phyloP scores from a whole-genome alignment of 23 red algal genomes.

The Gracilariopsis chorda region DNA sequence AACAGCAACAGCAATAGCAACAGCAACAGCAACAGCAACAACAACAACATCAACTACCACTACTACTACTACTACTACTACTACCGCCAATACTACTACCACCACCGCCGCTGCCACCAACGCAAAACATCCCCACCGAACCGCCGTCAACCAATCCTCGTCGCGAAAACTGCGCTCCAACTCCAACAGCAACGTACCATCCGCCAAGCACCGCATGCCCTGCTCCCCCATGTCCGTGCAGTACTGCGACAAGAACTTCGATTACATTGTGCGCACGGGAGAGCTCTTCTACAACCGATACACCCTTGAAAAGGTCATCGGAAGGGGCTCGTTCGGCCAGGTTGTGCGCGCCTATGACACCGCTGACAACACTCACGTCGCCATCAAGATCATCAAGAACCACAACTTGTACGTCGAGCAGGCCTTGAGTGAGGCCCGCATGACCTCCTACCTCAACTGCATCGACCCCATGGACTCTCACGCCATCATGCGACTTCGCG shows the following conservation, averaged over 20 bases:
- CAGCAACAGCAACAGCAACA: too few species aligned
- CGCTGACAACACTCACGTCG: slow-evolving; percentile 56
- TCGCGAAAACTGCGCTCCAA: too few species aligned
- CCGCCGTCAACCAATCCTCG: too few species aligned
- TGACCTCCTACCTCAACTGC: slow-evolving; percentile 68
- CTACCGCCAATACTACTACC: not conserved
- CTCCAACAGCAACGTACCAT: too few species aligned
- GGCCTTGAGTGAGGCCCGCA: slow-evolving; percentile 85
- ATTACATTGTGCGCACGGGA: slow-evolving; percentile 83
- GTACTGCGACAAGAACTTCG: slow-evolving; percentile 80
- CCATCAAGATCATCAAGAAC: slow-evolving; percentile 97
- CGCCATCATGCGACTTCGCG: slow-evolving; percentile 81
- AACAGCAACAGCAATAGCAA: not conserved
- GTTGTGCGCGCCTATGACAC: slow-evolving; percentile 88
- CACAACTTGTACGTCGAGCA: slow-evolving; percentile 81
- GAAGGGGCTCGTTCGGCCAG: slow-evolving; percentile 85
- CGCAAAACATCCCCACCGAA: too few species aligned
- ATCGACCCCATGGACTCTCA: slow-evolving; percentile 61
- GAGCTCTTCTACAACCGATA: slow-evolving; percentile 78
- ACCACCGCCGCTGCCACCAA: not conserved
- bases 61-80: not conserved
- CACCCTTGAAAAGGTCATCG: slow-evolving; percentile 80
- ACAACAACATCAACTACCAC: too few species aligned
- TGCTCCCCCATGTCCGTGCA: slow-evolving; percentile 57
- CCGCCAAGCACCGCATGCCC: not conserved